These are phyloP conservation scores for Quercus mongolica DNA, from an alignment of 306 rosid species.

Conservation along the genomic window DNA sequence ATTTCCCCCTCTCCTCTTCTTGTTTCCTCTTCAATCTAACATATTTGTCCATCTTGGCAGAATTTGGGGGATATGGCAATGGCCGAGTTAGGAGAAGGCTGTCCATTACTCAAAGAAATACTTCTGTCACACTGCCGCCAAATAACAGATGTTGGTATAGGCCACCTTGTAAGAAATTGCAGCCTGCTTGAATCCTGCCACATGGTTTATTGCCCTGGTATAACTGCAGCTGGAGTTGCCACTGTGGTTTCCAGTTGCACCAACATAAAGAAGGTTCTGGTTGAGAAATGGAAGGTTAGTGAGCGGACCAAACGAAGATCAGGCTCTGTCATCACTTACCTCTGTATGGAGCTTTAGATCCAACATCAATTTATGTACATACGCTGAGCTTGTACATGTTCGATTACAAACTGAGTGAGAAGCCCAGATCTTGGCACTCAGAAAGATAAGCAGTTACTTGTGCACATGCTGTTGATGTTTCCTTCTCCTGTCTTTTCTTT, in stretches of 20 bases:
- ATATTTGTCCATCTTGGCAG: slow-evolving; percentile 36
- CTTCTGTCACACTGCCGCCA: slow-evolving; percentile 87
- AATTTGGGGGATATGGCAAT: slow-evolving; percentile 82
- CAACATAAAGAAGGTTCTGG: slow-evolving; percentile 77
- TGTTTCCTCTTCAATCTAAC: slow-evolving; percentile 1
- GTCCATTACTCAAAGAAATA: slow-evolving; percentile 70
- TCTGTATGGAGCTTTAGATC: slow-evolving; percentile 69
- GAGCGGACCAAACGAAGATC: slow-evolving; percentile 84
- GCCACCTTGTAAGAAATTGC: slow-evolving; percentile 73
- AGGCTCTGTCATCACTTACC: slow-evolving; percentile 71
- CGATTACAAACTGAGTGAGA: too few relatives aligned
- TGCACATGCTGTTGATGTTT: background rate
- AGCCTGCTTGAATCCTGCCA: slow-evolving; percentile 76
- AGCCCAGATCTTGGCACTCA: background rate
- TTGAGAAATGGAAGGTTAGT: slow-evolving; percentile 98
- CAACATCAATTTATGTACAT: slow-evolving; percentile 7
- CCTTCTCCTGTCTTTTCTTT: background rate
- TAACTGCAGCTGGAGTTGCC: slow-evolving; percentile 82
- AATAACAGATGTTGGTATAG: slow-evolving; percentile 80
- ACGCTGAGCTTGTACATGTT: background rate
- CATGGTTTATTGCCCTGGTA: slow-evolving; percentile 83
- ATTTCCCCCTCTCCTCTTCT: background rate
- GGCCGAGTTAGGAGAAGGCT: slow-evolving; percentile 85
- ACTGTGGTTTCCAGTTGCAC: slow-evolving; percentile 81
- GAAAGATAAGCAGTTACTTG: background rate